A percentile compares a stretch with the other conserved stretches of the same genome.
Evolutionary conservation across 2,329 filamentous ascomycete species (phyloP).

Genomic region (Lasiodiplodia hormozganensis): DNA sequence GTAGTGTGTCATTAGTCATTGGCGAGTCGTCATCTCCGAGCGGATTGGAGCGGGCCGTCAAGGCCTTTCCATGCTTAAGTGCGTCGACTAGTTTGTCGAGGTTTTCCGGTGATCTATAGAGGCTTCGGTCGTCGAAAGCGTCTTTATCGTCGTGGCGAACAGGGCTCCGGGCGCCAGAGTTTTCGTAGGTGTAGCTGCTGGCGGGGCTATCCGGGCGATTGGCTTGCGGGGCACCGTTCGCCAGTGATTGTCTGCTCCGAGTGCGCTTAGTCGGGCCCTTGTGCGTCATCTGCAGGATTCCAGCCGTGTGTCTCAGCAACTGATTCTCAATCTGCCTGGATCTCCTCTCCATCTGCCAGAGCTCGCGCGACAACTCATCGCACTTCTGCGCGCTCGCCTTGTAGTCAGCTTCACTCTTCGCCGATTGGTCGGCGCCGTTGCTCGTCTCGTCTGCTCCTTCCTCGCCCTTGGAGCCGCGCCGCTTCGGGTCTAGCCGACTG

Average conservation of each 20-base stretch:
- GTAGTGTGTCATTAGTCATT: constrained; percentile 28
- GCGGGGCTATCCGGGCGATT: constrained; percentile 74
- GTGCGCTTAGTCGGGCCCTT: constrained; percentile 70
- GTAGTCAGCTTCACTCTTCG: constrained; percentile 75
- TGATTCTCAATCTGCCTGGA: constrained; percentile 74
- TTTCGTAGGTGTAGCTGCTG: constrained; percentile 74
- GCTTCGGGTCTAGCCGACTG: constrained; percentile 72
- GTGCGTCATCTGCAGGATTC: constrained; percentile 89
- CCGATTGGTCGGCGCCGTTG: constrained; percentile 46
- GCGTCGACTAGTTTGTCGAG: constrained; percentile 58
- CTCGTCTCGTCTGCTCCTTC: constrained; percentile 51
- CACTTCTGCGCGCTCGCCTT: constrained; percentile 78
- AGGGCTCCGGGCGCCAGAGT: constrained; percentile 48
- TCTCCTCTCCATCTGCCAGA: constrained; percentile 79
- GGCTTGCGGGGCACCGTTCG: constrained; percentile 39
- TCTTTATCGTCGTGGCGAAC: constrained; percentile 63
- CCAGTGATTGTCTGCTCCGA: constrained; percentile 42
- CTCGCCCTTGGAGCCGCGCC: constrained; percentile 48
- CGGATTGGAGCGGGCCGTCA: constrained; percentile 33
- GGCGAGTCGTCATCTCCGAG: constrained; percentile 37
- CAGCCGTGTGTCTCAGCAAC: constrained; percentile 88
- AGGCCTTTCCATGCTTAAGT: constrained; percentile 41
- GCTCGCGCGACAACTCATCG: constrained; percentile 80
- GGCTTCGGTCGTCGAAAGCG: constrained; percentile 78
- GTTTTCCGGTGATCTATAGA: constrained; percentile 74